phyloP scores from a whole-genome alignment of 2,329 filamentous ascomycete species.

The Sporothrix humicola region DNA sequence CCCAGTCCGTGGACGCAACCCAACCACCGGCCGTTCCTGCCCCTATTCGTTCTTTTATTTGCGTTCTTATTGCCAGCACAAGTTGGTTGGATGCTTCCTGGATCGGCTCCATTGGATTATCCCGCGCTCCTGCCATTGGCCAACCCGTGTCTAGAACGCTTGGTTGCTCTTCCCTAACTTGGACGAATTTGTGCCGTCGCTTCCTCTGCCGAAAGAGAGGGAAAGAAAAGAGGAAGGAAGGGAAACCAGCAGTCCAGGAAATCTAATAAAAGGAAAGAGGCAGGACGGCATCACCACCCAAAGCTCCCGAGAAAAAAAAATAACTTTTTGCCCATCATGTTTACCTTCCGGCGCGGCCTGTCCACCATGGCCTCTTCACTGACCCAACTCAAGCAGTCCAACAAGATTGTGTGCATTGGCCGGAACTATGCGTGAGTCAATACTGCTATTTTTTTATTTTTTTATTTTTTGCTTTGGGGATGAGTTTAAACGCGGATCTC shows the following conservation, averaged over 20 bases:
- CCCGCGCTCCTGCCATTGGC: slow-evolving; percentile 26
- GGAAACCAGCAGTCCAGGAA: not conserved
- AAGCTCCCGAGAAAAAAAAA: slow-evolving; percentile 15
- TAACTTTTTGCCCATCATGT: slow-evolving; percentile 33
- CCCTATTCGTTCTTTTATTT: not conserved
- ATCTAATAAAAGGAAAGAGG: slow-evolving; percentile 23
- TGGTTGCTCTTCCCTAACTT: slow-evolving; percentile 14
- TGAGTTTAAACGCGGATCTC: too few species aligned
- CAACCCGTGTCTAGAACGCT: not conserved
- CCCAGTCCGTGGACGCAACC: not conserved
- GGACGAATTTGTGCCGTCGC: slow-evolving; percentile 18
- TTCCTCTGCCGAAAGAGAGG: slow-evolving; percentile 26
- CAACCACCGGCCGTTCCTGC: slow-evolving; percentile 3
- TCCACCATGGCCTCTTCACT: slow-evolving; percentile 48
- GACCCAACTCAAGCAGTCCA: slow-evolving; percentile 52
- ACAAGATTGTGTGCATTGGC: slow-evolving; percentile 83
- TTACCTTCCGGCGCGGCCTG: slow-evolving; percentile 43
- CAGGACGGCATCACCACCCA: slow-evolving; percentile 22
- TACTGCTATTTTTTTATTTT: not conserved
- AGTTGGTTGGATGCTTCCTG: slow-evolving; percentile 25
- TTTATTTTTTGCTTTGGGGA: not conserved
- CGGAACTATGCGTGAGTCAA: slow-evolving; percentile 85
- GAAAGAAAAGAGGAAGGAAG: not conserved
- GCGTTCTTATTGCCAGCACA: slow-evolving; percentile 10
- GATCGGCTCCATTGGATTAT: slow-evolving; percentile 21